A percentile compares a stretch with the other conserved stretches of the same genome.
Evolutionary conservation across 2,329 filamentous ascomycete genomes (phyloP).

Genomic region (Talaromyces sp.): DNA sequence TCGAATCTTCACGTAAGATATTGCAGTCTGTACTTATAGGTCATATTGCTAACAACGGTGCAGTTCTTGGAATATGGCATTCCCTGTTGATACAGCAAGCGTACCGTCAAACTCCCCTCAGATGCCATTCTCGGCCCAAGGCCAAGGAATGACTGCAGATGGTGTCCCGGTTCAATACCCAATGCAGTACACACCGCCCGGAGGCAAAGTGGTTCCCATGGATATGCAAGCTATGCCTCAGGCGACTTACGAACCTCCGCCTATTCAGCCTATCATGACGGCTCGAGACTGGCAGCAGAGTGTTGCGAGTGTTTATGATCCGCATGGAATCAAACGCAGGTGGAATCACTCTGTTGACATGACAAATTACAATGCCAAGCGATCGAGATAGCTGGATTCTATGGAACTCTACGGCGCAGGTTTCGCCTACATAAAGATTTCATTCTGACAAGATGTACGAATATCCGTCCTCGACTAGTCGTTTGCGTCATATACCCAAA

Average conservation of each 20-base stretch:
- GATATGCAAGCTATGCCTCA: slow-evolving; percentile 35
- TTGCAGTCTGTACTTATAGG: background rate
- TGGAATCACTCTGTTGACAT: slow-evolving; percentile 42
- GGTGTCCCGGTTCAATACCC: slow-evolving; percentile 31
- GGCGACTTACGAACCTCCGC: slow-evolving; percentile 31
- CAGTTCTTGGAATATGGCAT: slow-evolving; percentile 94
- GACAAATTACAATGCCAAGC: slow-evolving; percentile 30
- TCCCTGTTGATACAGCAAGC: slow-evolving; percentile 64
- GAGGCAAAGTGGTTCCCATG: slow-evolving; percentile 29
- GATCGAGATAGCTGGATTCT: slow-evolving; percentile 26
- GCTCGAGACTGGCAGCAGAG: slow-evolving; percentile 49
- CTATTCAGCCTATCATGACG: slow-evolving; percentile 39
- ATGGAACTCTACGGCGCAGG: background rate
- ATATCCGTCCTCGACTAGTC: background rate
- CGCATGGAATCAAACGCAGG: slow-evolving; percentile 44
- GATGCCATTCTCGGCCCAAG: slow-evolving; percentile 34
- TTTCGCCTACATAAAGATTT: slow-evolving; percentile 5
- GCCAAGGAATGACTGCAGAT: slow-evolving; percentile 28
- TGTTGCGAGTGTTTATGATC: slow-evolving; percentile 48
- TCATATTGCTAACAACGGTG: background rate
- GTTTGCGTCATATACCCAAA: slow-evolving; percentile 1
- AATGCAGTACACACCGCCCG: slow-evolving; percentile 30
- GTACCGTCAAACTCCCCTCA: slow-evolving; percentile 41
- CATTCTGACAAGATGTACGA: background rate
- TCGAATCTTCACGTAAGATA: slow-evolving; percentile 81